Conservation (phyloP, 371 early-diverging fungal genomes). For the Blakeslea trispora region DNA sequence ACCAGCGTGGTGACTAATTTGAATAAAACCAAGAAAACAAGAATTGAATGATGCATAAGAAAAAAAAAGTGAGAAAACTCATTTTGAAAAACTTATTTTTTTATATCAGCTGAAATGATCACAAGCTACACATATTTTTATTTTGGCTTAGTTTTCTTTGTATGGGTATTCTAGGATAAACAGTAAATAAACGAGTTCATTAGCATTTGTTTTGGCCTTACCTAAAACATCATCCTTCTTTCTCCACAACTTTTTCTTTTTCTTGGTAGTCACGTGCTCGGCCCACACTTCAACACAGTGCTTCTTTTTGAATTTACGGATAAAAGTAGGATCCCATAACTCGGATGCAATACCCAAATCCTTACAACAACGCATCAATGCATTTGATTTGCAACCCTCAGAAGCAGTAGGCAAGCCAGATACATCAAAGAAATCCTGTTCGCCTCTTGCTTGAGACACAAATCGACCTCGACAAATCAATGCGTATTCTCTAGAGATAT, state of each 20-base stretch:
- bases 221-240: conserved; percentile 73
- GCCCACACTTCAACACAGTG: conserved; percentile 80
- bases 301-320: conserved; percentile 81
- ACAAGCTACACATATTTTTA: conserved; percentile 3
- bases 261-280: conserved; percentile 70
- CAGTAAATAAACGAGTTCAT: not conserved
- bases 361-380: conserved; percentile 96
- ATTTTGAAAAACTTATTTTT: not conserved
- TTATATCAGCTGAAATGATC: too few species aligned
- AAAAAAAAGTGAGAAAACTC: not conserved
- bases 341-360: conserved; percentile 94
- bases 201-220: conserved; percentile 9
- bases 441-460: conserved; percentile 94
- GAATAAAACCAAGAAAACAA: conserved; percentile 19
- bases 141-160: conserved; percentile 28
- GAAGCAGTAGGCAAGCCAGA: conserved; percentile 81
- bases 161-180: conserved; percentile 37
- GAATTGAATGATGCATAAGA: conserved; percentile 17
- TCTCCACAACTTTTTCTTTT: conserved; percentile 84
- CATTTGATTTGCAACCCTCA: conserved; percentile 94
- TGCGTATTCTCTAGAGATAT: conserved; percentile 91
- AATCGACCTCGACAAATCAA: conserved; percentile 83
- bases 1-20: conserved; percentile 15
- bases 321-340: conserved; percentile 93
- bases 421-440: conserved; percentile 86